Base-by-base conservation (phyloP, 495 filamentous ascomycete species). In the Aeminium ludgeri region DNA sequence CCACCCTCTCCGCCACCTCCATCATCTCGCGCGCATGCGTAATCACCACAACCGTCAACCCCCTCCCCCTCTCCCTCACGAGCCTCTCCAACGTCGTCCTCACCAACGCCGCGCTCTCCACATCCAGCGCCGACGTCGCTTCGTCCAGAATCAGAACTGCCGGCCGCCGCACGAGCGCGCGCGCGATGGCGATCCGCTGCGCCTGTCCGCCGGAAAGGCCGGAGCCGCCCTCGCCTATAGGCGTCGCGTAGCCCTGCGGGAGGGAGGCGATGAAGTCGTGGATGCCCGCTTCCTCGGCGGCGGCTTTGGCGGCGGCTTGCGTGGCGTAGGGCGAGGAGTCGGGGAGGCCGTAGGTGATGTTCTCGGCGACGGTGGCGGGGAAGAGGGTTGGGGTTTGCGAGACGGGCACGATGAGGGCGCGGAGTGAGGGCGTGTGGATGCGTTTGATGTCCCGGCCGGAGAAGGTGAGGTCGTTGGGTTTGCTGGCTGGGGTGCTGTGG, bases 21-120 rank as follows among this genome's bases (percentile, higher is more conserved):
- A 93, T 91, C 82, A 92, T 91, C 55, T 84, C 78, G 45, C 63
- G 65, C 19, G 64, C 65, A 60, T 92, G 86, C 49, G 83, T 91
- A 20, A 94, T 73, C 16, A 82, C 71, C 36, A 94, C 57, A 4
- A 79, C 67, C 5, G 69, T 67, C 53, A 75, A 65, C 5, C 16
- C 63, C 61, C 30, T n/a, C n/a, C 28, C 28, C 29, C 5, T 40
- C 5, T 47, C 43, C 34, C 2, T 45, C 29, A 78, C 62, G 17
- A 86, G 51, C 7, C 53, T 48, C 20, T 55, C 46, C 16, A 96
- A 65, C 3, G 78, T 76, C 17, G 67, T 56, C n/a, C 76, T 63
- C 11, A 97, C 69, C 5, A 68, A 59, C 27, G 65, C 69, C 1
- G 82, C 79, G n/a, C 66, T 76, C 44, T 74, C 69, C 0, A 65